Base-by-base conservation (phyloP, 257 asterid genomes). In the Pogostemon cablin region DNA sequence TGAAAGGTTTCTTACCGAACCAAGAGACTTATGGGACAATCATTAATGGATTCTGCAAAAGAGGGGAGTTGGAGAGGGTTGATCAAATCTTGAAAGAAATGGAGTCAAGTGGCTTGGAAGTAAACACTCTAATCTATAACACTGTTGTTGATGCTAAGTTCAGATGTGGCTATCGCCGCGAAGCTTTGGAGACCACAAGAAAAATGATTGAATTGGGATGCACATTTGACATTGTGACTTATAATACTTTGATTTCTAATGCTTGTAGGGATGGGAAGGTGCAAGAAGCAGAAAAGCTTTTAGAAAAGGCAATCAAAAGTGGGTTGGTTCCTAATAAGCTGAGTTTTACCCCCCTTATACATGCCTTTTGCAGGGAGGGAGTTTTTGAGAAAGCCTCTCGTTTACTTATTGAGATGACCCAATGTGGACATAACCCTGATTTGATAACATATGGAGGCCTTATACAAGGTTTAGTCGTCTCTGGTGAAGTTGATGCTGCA, bases 11-110 rank as follows among this genome's bases (percentile, higher is more conserved):
- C 79, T 85, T 89, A 76, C 89, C 95, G 32, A 86, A 86, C 3
- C 82, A 81, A 41, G 87, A 87, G 82, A 91, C 99, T 35, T 93
- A 91, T 71, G 95, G 96, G 72, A 87, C 96, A 42, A 79, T 91
- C 66, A 69, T 91, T 65, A 78, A 84, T 67, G 96, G 96, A n/a
- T 85, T 84, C 57, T 91, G 96, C 78, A 89, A 74, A 76, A 65
- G 58, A 65, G 90, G 95, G 67, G 81, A 83, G 34, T 91, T 93
- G 78, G 83, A 70, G 79, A 72, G 77, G 72, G 81, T 86, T 63
- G 86, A 85, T 63, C 66, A 68, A 79, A 78, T 93, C 77, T 61
- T 89, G 62, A 69, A 80, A 60, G 96, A 91, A 78, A 89, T 93
- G 98, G 81, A 73, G 50, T 84, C 79, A 4, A 81, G 83, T 63